Conservation (phyloP, 108 stramenopile genomes). For the Fragilaria crotonensis region DNA sequence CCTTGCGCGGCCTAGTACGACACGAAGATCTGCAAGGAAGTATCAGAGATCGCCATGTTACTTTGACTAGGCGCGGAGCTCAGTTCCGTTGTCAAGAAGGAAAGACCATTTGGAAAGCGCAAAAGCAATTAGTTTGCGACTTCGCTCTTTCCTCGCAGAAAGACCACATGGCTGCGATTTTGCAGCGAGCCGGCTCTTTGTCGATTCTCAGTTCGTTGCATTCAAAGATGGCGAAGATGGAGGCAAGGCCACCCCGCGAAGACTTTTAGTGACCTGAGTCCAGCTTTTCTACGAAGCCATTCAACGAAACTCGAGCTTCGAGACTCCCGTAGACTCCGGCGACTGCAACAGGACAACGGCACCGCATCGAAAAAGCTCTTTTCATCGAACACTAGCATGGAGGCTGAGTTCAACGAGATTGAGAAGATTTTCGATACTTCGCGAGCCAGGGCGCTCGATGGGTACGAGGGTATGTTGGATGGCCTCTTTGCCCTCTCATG, state of each 20-base stretch:
- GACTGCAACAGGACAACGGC: conserved; percentile 10
- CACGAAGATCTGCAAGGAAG: conserved; percentile 77
- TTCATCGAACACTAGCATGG: conserved; percentile 12
- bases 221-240: conserved; percentile 86
- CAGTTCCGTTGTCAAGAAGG: conserved; percentile 49
- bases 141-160: conserved; percentile 49
- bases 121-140: conserved; percentile 68
- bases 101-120: conserved; percentile 74
- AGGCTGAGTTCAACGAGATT: conserved; percentile 11
- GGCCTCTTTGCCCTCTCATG: conserved; percentile 73
- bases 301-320: conserved; percentile 63
- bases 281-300: conserved; percentile 59
- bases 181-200: conserved; percentile 30
- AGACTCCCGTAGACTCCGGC: conserved; percentile 65
- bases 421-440: neutral
- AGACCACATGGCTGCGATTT: conserved; percentile 41
- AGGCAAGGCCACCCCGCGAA: conserved; percentile 67
- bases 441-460: conserved; percentile 26
- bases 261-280: conserved; percentile 62
- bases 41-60: conserved; percentile 53
- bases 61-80: conserved; percentile 66
- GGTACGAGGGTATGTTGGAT: conserved; percentile 73
- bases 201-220: conserved; percentile 9
- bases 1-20: conserved; percentile 44
- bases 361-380: conserved; percentile 25